Evolutionary conservation across 345 rosid species (phyloP).

Genomic region (Populus pruinosa): DNA sequence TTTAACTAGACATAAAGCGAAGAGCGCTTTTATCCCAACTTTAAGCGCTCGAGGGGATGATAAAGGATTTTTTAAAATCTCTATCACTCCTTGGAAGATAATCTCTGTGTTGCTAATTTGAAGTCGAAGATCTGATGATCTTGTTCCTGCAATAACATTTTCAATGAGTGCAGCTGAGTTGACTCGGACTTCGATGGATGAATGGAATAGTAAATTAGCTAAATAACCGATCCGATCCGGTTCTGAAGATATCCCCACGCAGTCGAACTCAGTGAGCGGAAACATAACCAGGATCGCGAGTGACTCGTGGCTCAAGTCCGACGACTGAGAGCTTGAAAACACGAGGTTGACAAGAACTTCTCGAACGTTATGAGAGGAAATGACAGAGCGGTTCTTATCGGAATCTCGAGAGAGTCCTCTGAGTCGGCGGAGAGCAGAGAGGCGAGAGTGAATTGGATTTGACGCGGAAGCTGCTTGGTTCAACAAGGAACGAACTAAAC

Average conservation of each 20-base stretch:
- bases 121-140: constrained; percentile 58
- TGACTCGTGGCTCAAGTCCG: constrained; percentile 61
- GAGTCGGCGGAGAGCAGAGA: constrained; percentile 72
- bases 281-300: constrained; percentile 62
- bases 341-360: constrained; percentile 41
- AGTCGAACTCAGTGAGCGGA: constrained; percentile 62
- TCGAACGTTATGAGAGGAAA: constrained; percentile 56
- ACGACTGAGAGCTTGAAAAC: constrained; percentile 36
- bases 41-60: constrained; percentile 65
- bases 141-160: constrained; percentile 64
- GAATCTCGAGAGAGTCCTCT: constrained; percentile 84
- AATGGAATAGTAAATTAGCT: constrained; percentile 49
- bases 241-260: constrained; percentile 53
- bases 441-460: constrained; percentile 44
- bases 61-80: constrained; percentile 44
- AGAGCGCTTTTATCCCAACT: constrained; percentile 70
- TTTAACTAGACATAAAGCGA: constrained; percentile 77
- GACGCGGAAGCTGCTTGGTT: constrained; percentile 55
- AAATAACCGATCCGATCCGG: constrained; percentile 40
- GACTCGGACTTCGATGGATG: constrained; percentile 61
- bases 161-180: constrained; percentile 80
- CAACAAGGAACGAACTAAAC: constrained; percentile 53
- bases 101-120: constrained; percentile 50
- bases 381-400: constrained; percentile 68
- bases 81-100: constrained; percentile 74